phyloP scores from a whole-genome alignment of 2,329 filamentous ascomycete genomes.

The Clarireedia paspali region DNA sequence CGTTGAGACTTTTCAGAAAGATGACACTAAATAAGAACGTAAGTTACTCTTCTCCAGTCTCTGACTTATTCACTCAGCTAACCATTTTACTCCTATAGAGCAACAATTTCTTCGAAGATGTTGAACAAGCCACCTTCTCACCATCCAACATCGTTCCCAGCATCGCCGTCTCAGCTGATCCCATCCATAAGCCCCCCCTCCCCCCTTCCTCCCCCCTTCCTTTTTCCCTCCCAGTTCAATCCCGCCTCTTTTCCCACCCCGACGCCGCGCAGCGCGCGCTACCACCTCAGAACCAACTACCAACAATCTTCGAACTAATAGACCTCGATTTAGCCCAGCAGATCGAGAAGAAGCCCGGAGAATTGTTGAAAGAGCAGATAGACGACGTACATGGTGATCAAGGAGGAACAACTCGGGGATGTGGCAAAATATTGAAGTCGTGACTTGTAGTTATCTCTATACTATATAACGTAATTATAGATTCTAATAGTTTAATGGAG shows the following conservation, averaged over 20 bases:
- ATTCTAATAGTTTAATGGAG: too few species aligned
- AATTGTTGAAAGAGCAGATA: too few species aligned
- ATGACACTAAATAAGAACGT: constrained; percentile 42
- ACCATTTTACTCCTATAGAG: too few species aligned
- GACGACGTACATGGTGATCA: too few species aligned
- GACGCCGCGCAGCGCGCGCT: constrained; percentile 47
- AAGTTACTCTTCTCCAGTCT: background rate
- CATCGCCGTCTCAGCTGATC: background rate
- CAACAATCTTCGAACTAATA: constrained; percentile 31
- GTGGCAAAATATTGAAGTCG: too few species aligned
- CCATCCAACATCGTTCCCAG: constrained; percentile 58
- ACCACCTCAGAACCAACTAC: constrained; percentile 48
- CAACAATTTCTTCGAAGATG: constrained; percentile 53
- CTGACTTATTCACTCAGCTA: too few species aligned
- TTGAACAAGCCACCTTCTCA: constrained; percentile 61
- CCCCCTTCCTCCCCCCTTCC: background rate
- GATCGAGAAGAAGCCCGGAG: too few species aligned
- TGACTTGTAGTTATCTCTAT: too few species aligned
- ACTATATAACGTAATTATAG: too few species aligned
- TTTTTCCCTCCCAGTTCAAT: constrained; percentile 33
- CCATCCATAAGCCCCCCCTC: background rate
- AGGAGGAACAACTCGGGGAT: too few species aligned
- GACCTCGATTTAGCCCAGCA: too few species aligned
- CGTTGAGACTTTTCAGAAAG: constrained; percentile 40
- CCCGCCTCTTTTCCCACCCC: constrained; percentile 46